Evolutionary conservation across 106 monocot species (phyloP).

Genomic region (Posidonia australis): DNA sequence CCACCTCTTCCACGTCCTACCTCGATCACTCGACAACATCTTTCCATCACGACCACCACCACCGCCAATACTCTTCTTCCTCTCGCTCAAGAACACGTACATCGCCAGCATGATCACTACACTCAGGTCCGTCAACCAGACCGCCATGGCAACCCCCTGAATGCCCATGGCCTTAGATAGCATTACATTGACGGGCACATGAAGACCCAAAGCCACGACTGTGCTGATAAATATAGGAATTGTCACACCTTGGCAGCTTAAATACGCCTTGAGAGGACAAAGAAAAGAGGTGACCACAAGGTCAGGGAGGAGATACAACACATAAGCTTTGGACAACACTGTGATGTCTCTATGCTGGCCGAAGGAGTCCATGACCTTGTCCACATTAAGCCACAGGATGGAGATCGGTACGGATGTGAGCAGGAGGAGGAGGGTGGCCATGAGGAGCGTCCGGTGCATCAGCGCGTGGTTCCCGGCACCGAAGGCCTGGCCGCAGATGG

Average conservation of each 20-base stretch:
- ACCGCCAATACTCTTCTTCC: slow-evolving; percentile 1
- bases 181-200: slow-evolving; percentile 44
- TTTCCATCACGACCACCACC: background rate
- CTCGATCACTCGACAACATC: background rate
- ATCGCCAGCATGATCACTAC: slow-evolving; percentile 29
- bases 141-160: slow-evolving; percentile 54
- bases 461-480: slow-evolving; percentile 68
- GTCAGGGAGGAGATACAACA: slow-evolving; percentile 56
- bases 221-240: slow-evolving; percentile 65
- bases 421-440: slow-evolving; percentile 53
- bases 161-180: slow-evolving; percentile 40
- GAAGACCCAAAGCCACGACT: slow-evolving; percentile 36
- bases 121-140: slow-evolving; percentile 64
- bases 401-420: slow-evolving; percentile 50
- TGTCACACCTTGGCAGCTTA: slow-evolving; percentile 68
- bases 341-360: slow-evolving; percentile 60
- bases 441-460: slow-evolving; percentile 61
- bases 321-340: slow-evolving; percentile 35
- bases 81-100: slow-evolving; percentile 39
- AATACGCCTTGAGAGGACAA: slow-evolving; percentile 69
- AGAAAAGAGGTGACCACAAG: slow-evolving; percentile 61
- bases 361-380: slow-evolving; percentile 42
- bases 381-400: slow-evolving; percentile 65
- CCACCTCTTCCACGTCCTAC: slow-evolving; percentile 23
- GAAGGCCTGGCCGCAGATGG: slow-evolving; percentile 79